Evolutionary conservation across 345 rosid genomes (phyloP).

Genomic region (Melaleuca alternifolia): DNA sequence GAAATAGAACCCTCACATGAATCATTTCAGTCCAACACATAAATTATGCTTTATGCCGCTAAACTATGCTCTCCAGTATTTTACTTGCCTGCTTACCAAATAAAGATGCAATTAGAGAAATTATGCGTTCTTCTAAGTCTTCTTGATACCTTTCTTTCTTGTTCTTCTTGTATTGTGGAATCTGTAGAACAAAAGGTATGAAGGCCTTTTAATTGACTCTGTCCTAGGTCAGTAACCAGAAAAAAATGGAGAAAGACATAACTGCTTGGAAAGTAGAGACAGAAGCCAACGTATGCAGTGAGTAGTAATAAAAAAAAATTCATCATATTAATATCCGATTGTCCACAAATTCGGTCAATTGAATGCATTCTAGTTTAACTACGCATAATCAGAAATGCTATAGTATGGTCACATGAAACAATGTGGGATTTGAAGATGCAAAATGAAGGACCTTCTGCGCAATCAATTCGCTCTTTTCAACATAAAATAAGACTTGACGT

Average conservation of each 20-base stretch:
- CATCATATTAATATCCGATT: not conserved
- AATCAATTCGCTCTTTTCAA: not conserved
- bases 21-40: not conserved
- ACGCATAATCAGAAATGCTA: not conserved
- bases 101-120: slow-evolving; percentile 75
- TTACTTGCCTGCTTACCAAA: slow-evolving; percentile 73
- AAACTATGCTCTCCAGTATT: not conserved
- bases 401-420: not conserved
- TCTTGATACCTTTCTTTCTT: slow-evolving; percentile 80
- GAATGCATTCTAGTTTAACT: not conserved
- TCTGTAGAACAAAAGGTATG: slow-evolving; percentile 28
- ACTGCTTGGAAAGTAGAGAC: not conserved
- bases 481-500: not conserved
- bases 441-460: not conserved
- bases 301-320: not conserved
- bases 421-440: not conserved
- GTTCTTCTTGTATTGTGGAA: slow-evolving; percentile 78
- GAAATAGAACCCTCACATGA: not conserved
- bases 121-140: slow-evolving; percentile 80
- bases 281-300: not conserved
- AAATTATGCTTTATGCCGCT: not conserved
- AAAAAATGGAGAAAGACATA: not conserved
- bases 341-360: not conserved
- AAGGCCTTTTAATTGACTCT: not conserved
- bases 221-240: not conserved